Evolutionary conservation across 371 early-diverging fungal genomes (phyloP), one percentile per base, ranked within the genome.

Genomic region (Mortierella sp.): DNA sequence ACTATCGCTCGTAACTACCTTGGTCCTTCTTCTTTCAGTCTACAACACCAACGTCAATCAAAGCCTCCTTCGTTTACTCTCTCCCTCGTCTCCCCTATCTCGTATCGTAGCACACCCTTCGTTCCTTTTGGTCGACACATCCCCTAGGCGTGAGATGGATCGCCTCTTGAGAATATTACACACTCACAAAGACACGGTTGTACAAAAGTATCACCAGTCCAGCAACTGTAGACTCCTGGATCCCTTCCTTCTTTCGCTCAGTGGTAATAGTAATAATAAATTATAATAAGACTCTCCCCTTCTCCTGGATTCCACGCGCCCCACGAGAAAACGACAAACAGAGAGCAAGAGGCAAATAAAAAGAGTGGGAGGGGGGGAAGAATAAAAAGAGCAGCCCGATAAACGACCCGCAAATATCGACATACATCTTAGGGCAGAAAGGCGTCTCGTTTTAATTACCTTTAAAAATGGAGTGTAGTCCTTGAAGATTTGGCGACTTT

Each of bases 281-380:
- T 68, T 19, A 21, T 24, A 68, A 63, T 63, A 34, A 68, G 0
- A 1, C 1, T 10, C 10, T 28, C n/a, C 65, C 68, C 68, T 68
- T 68, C 68, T 68, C 68, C 68, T 68, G 68, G 42, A 68, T 68
- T 68, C 68, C 68, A 68, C 68, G n/a, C 68, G 68, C 68, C 68
- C 65, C 68, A 68, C 68, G 21, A 60, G 58, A 58, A 58, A 21
- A 10, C 24, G 3, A 50, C 50, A 16, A 11, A 65, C 21, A 65
- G 34, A 24, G 11, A 65, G 7, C 55, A 55, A 44, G 16, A 50
- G 16, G 50, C 50, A 16, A 50, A 14, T 50, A 34, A 52, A 31
- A 34, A 48, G 44, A 45, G 26, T n/a, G 48, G 3, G 63, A 34
- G 38, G 44, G 68, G 24, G 34, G 42, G 34, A 42, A 19, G 63